phyloP scores from a whole-genome alignment of 1,139 yeast genomes.

The Zygoascus sp. region DNA sequence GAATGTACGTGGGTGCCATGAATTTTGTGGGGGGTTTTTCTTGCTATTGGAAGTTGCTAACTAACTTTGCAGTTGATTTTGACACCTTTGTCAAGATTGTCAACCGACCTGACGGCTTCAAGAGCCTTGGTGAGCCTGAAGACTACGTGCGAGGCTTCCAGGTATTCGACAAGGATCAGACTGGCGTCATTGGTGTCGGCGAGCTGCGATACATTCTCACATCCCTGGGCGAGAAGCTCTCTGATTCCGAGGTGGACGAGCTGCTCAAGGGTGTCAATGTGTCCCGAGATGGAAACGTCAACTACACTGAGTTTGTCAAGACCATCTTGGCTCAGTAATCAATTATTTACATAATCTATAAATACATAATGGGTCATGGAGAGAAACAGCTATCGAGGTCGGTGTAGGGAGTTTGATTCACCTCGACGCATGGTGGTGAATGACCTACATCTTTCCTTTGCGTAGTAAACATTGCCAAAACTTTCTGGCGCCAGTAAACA shows the following conservation, averaged over 20 bases:
- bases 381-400: too few relatives aligned
- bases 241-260: slow-evolving; percentile 91
- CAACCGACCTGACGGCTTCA: slow-evolving; percentile 86
- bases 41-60: slow-evolving; percentile 12
- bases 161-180: slow-evolving; percentile 91
- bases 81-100: slow-evolving; percentile 74
- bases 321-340: slow-evolving; percentile 78
- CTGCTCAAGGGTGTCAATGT: slow-evolving; percentile 91
- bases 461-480: too few relatives aligned
- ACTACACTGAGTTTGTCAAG: slow-evolving; percentile 88
- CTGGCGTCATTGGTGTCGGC: slow-evolving; percentile 96
- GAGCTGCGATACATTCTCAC: slow-evolving; percentile 92
- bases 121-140: slow-evolving; percentile 88
- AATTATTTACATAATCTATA: slow-evolving; percentile 3
- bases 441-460: too few relatives aligned
- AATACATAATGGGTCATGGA: slow-evolving; percentile 1
- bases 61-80: slow-evolving; percentile 46
- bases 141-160: slow-evolving; percentile 97
- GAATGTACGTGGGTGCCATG: slow-evolving; percentile 35
- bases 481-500: too few relatives aligned
- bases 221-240: slow-evolving; percentile 85
- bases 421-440: too few relatives aligned
- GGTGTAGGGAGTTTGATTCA: too few relatives aligned
- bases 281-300: slow-evolving; percentile 90
- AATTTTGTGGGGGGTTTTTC: too few relatives aligned